Evolutionary conservation across 2,329 filamentous ascomycete species (phyloP).

Genomic region (Stachybotrys chartarum): DNA sequence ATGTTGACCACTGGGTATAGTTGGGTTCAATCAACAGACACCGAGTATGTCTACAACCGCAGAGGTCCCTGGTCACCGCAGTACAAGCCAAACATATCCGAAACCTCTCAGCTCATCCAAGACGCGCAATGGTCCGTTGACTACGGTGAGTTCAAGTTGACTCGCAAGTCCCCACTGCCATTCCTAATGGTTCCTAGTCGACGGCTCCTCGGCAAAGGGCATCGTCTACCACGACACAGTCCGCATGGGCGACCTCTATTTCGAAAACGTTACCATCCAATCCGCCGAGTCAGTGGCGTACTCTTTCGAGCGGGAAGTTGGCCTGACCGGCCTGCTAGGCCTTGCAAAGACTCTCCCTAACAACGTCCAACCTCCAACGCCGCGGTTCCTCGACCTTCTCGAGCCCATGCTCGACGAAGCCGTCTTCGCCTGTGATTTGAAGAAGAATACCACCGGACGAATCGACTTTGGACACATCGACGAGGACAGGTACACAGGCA

Average conservation of each 20-base stretch:
- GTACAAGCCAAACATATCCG: conserved; percentile 39
- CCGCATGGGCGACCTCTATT: conserved; percentile 33
- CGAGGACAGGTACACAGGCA: conserved; percentile 25
- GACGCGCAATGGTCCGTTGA: conserved; percentile 41
- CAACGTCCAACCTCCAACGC: conserved; percentile 33
- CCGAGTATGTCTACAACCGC: conserved; percentile 23
- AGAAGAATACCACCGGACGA: conserved; percentile 36
- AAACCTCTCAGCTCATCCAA: conserved; percentile 30
- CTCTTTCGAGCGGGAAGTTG: conserved; percentile 32
- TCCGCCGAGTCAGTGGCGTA: conserved; percentile 36
- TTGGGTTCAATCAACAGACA: conserved; percentile 49
- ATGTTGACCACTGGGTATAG: conserved; percentile 18
- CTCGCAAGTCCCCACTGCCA: background rate
- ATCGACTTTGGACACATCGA: conserved; percentile 47
- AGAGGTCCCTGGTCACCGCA: conserved; percentile 27
- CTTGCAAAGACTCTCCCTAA: conserved; percentile 39
- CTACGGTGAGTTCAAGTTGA: conserved; percentile 32
- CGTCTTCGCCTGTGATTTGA: conserved; percentile 44
- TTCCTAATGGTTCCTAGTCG: conserved; percentile 21
- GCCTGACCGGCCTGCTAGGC: conserved; percentile 44
- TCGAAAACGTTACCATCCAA: conserved; percentile 41
- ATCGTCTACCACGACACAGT: conserved; percentile 45
- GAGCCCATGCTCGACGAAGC: conserved; percentile 28
- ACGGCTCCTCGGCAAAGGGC: conserved; percentile 37
- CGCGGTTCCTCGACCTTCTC: conserved; percentile 38